Conservation (phyloP, 805 yeast species). For the Myxozyma vanderwaltii region DNA sequence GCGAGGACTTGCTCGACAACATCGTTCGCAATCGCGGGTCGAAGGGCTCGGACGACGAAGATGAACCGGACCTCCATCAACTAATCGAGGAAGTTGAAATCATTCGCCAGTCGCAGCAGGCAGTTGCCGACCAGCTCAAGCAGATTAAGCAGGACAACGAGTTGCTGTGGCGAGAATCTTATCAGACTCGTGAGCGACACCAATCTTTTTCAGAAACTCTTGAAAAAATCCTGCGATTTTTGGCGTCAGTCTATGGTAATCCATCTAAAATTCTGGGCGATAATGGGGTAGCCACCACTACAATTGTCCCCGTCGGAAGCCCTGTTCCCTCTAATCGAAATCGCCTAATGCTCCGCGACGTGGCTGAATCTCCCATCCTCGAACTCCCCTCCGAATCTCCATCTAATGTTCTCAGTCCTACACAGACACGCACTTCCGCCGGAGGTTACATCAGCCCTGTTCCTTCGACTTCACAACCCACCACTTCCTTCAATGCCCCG, state of each 20-base stretch:
- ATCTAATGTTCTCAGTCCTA: background rate
- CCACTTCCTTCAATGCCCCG: background rate
- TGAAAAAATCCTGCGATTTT: constrained; percentile 81
- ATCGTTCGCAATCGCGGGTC: constrained; percentile 73
- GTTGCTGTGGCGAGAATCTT: constrained; percentile 87
- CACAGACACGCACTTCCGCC: constrained; percentile 1
- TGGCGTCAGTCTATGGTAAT: constrained; percentile 79
- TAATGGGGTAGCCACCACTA: constrained; percentile 22
- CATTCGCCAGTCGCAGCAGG: constrained; percentile 73
- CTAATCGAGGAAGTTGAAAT: constrained; percentile 72
- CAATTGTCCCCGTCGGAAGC: constrained; percentile 14
- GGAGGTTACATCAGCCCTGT: constrained; percentile 1
- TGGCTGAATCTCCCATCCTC: constrained; percentile 31
- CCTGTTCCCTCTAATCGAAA: constrained; percentile 33
- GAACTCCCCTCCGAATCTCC: constrained; percentile 20
- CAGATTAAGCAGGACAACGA: constrained; percentile 87
- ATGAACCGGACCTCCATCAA: constrained; percentile 51
- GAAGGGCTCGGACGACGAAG: constrained; percentile 48
- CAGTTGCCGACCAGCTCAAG: constrained; percentile 80
- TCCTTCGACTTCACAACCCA: background rate
- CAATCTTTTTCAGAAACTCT: constrained; percentile 83
- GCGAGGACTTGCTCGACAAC: constrained; percentile 81
- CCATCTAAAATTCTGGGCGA: constrained; percentile 52
- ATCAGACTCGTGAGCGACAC: constrained; percentile 78
- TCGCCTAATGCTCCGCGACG: constrained; percentile 34